These are phyloP conservation scores for Raphanus sativus DNA, from an alignment of 345 rosid genomes.

Conservation along the genomic window DNA sequence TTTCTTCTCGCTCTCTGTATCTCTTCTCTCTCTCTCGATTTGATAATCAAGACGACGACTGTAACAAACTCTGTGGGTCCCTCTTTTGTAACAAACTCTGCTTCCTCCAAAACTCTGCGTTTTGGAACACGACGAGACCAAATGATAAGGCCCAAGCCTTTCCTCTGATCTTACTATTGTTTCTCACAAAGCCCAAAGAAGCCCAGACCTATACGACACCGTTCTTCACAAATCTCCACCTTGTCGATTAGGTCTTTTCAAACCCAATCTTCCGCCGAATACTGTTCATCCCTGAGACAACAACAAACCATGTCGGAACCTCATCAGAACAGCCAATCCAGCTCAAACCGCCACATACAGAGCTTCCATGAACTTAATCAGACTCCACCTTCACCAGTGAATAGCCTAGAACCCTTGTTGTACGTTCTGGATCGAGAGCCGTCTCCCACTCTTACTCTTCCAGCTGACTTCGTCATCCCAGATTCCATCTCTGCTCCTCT, in stretches of 20 bases:
- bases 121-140: no score
- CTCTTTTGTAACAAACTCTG: not conserved
- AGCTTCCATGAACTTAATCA: not conserved
- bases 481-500: no score
- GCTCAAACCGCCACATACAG: not conserved
- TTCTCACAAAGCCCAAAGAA: not conserved
- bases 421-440: no score
- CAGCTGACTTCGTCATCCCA: no score
- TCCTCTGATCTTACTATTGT: no score
- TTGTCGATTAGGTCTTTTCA: not conserved
- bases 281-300: not conserved
- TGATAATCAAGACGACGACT: not conserved
- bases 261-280: not conserved
- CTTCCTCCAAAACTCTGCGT: no score
- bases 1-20: not conserved
- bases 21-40: not conserved
- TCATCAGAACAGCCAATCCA: not conserved
- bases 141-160: no score
- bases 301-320: not conserved
- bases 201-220: not conserved
- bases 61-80: not conserved
- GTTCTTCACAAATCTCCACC: not conserved
- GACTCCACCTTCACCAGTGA: not conserved
- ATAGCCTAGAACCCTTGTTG: not conserved
- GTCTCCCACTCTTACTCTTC: no score